Conservation (phyloP, 2,329 filamentous ascomycete genomes). For the Colletotrichum lupini region DNA sequence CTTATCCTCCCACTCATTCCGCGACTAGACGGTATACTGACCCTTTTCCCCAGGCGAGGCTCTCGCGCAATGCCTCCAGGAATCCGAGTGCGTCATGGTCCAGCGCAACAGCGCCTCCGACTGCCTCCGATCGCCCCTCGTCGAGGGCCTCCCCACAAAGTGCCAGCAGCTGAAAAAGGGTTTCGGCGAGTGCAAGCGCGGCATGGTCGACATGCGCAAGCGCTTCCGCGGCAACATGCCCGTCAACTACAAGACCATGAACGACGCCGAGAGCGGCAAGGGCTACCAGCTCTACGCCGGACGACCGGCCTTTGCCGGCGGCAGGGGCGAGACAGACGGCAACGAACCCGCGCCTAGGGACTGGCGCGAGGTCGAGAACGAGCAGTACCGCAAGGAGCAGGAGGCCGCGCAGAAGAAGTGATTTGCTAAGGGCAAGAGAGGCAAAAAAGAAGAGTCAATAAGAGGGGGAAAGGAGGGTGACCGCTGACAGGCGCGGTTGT, state of each 20-base stretch:
- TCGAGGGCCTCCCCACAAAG: constrained; percentile 83
- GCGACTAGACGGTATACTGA: background rate
- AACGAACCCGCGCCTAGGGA: constrained; percentile 71
- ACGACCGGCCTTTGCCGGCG: constrained; percentile 73
- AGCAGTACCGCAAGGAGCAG: constrained; percentile 62
- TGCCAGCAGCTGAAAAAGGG: constrained; percentile 95
- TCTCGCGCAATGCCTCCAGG: constrained; percentile 92
- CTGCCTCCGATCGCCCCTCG: constrained; percentile 85
- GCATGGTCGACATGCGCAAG: constrained; percentile 98
- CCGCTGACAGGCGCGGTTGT: background rate
- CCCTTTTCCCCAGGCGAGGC: constrained; percentile 75
- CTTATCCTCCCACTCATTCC: constrained; percentile 5
- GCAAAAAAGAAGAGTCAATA: background rate
- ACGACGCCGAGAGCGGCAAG: constrained; percentile 68
- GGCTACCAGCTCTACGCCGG: constrained; percentile 84
- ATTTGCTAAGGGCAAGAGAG: constrained; percentile 16
- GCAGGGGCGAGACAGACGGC: constrained; percentile 74
- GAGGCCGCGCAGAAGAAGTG: constrained; percentile 41
- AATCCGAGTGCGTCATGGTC: constrained; percentile 96
- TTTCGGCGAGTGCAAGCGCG: constrained; percentile 94
- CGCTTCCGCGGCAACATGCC: constrained; percentile 95
- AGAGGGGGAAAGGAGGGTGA: background rate
- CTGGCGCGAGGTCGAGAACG: constrained; percentile 74
- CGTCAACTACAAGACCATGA: constrained; percentile 72
- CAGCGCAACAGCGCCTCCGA: constrained; percentile 87